Conservation (phyloP, 2,329 filamentous ascomycete genomes). For the Sclerotinia nivalis region DNA sequence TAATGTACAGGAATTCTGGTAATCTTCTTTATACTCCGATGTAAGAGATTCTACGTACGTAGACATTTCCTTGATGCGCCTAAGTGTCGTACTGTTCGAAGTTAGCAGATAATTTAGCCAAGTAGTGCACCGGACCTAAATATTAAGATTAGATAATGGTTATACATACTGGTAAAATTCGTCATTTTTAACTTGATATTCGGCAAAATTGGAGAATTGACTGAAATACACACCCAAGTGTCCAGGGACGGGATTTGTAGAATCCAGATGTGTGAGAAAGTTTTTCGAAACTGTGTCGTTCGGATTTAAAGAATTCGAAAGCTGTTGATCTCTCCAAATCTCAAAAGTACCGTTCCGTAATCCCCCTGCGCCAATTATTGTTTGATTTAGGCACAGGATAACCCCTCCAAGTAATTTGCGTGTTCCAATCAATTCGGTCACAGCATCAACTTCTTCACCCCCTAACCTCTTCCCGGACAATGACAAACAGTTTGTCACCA, state of each 20-base stretch:
- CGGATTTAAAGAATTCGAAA: background rate
- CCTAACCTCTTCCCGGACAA: background rate
- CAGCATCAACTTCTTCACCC: background rate
- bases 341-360: background rate
- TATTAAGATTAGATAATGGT: background rate
- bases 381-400: background rate
- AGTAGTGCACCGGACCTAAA: background rate
- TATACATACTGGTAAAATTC: conserved; percentile 8
- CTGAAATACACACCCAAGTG: background rate
- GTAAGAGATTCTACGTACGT: background rate
- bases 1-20: background rate
- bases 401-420: background rate
- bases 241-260: background rate
- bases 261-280: conserved; percentile 4
- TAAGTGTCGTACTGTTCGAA: background rate
- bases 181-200: background rate
- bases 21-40: background rate
- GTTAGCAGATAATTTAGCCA: background rate
- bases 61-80: background rate
- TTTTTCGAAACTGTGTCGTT: background rate
- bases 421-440: background rate
- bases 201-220: background rate
- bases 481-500: conserved; percentile 1
- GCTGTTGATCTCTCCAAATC: background rate
- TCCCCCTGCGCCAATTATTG: background rate